Evolutionary conservation across 345 rosid genomes (phyloP), one percentile per base, ranked within the genome.

Genomic region (Streptanthus diversifolius): DNA sequence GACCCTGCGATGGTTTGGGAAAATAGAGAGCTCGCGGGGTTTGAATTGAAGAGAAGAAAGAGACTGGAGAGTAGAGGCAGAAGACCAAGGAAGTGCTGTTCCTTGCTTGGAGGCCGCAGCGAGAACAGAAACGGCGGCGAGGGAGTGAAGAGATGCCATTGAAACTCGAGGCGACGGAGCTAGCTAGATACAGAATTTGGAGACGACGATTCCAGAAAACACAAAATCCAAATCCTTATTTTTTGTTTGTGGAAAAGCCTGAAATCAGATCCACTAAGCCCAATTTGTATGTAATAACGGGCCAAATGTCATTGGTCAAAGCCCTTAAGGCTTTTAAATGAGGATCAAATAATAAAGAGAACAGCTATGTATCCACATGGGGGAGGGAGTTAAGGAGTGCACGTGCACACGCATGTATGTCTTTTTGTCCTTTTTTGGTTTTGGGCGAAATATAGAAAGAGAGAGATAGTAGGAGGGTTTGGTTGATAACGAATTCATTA

Each of bases 91-190:
- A 56, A 56, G 51, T 44, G 72, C 2, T 36, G 66, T 4, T 12
- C 81, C 33, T 41, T 64, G 58, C 66, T 58, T 79, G 8, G 81
- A 18, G 70, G 55, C 55, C 7, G 82, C 79, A 25, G 62, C 54
- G 3, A 88, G 92, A 56, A 84, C 83, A 19, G 89, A 73, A 30
- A 85, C 87, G 39, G 85, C 75, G 15, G 81, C 74, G 66, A 83
- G 71, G 82, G 65, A 86, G 51, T 80, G 88, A 66, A 85, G 81
- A 65, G 85, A 73, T 58, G 93, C 93, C 98, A 89, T 88, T 58
- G 73, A 67, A 66, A 40, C 25, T 52, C 58, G 29, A 48, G 27
- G 63, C 33, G 25, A 45, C 29, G 39, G 32, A n/a, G 53, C 53
- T 48, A 51, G 15, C 29, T 10, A 48, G 52, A 9, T 32, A 39